These are phyloP conservation scores for Articulospora tetracladia DNA, from an alignment of 495 filamentous ascomycete species.

Conservation along the genomic window DNA sequence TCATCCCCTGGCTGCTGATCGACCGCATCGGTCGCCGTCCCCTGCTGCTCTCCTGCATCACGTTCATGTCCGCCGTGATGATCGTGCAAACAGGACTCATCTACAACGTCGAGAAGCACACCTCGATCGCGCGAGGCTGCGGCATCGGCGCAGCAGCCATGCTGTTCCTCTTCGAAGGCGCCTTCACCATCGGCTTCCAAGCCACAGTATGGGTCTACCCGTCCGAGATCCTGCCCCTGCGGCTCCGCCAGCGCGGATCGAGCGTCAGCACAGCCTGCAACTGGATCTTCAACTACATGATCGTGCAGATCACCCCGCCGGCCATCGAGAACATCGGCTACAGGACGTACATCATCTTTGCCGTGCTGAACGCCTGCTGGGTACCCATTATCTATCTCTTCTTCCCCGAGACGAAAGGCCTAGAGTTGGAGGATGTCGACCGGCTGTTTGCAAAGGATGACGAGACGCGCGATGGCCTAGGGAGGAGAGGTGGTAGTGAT, in stretches of 20 bases:
- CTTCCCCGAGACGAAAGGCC: constrained; percentile 70
- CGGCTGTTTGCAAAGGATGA: constrained; percentile 59
- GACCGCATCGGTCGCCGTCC: constrained; percentile 26
- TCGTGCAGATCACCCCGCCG: constrained; percentile 71
- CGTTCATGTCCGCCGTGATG: constrained; percentile 68
- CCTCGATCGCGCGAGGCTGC: constrained; percentile 29
- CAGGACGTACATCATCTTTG: constrained; percentile 76
- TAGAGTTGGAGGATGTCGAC: constrained; percentile 73
- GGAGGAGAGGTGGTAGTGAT: neutral
- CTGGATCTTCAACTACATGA: constrained; percentile 59
- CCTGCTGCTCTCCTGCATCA: constrained; percentile 63
- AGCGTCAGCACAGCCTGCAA: constrained; percentile 61
- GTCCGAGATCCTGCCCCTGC: constrained; percentile 67
- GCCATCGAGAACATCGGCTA: constrained; percentile 63
- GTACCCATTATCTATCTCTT: constrained; percentile 68
- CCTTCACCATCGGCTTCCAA: constrained; percentile 76
- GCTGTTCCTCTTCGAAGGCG: constrained; percentile 71
- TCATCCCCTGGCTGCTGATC: constrained; percentile 65
- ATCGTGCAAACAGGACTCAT: constrained; percentile 55
- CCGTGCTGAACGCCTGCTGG: constrained; percentile 68
- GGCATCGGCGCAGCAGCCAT: constrained; percentile 50
- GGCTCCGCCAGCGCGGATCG: constrained; percentile 69
- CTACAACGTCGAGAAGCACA: constrained; percentile 27
- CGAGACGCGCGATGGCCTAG: neutral
- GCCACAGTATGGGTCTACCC: constrained; percentile 37